phyloP scores from a whole-genome alignment of 805 yeast species.

The Metschnikowia corniflorae region DNA sequence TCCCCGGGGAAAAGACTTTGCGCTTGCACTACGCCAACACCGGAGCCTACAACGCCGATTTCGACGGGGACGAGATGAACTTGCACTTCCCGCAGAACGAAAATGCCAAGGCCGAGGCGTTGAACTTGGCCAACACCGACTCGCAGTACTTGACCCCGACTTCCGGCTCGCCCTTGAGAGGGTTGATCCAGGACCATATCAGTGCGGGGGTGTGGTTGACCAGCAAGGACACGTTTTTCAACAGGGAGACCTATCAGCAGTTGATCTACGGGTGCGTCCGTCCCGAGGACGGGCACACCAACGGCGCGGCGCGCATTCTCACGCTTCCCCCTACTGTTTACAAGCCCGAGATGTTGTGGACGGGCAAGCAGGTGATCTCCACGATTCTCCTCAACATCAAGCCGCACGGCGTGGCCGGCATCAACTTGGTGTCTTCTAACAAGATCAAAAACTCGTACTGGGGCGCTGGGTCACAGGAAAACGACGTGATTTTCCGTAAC shows the following conservation, averaged over 20 bases:
- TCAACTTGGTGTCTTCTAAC: slow-evolving; percentile 77
- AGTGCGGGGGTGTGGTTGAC: slow-evolving; percentile 99
- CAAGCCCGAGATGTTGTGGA: slow-evolving; percentile 92
- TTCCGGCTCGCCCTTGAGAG: slow-evolving; percentile 97
- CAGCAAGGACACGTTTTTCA: slow-evolving; percentile 84
- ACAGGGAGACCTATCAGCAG: slow-evolving; percentile 90
- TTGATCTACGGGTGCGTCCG: slow-evolving; percentile 89
- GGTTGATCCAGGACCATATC: slow-evolving; percentile 97
- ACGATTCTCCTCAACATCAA: slow-evolving; percentile 87
- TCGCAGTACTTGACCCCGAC: slow-evolving; percentile 98
- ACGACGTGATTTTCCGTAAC: slow-evolving; percentile 76
- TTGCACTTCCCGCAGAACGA: slow-evolving; percentile 99
- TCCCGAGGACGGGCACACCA: slow-evolving; percentile 96
- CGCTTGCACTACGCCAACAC: slow-evolving; percentile 98
- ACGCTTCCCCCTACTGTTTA: slow-evolving; percentile 87
- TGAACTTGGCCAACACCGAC: slow-evolving; percentile 93
- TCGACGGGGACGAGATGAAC: slow-evolving; percentile 99
- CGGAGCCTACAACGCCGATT: slow-evolving; percentile 98
- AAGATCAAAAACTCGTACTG: slow-evolving; percentile 93
- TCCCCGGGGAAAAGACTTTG: slow-evolving; percentile 95
- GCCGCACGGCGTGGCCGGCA: slow-evolving; percentile 86
- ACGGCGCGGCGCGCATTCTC: slow-evolving; percentile 54
- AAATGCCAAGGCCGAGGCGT: slow-evolving; percentile 94
- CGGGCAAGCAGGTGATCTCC: slow-evolving; percentile 94
- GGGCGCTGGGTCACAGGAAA: slow-evolving; percentile 83